Conservation (phyloP, 169 alveolate species). For the Plasmodium knowlesi region DNA sequence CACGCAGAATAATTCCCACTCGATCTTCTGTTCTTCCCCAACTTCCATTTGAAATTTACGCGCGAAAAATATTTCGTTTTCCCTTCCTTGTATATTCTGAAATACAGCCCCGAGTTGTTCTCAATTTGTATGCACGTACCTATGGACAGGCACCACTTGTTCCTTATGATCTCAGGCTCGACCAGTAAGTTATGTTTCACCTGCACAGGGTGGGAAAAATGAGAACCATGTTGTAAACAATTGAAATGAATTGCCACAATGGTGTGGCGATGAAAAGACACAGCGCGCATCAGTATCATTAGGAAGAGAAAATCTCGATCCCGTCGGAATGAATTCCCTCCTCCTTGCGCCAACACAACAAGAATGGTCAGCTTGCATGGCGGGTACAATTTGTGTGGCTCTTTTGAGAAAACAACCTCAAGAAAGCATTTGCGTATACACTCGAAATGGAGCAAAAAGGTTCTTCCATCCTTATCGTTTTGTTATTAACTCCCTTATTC, state of each 20-base stretch:
- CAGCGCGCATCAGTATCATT: not conserved
- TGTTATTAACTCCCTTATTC: not conserved
- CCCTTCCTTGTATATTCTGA: constrained; percentile 79
- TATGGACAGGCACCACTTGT: constrained; percentile 79
- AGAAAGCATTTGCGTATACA: too few species aligned
- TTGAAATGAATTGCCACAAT: not conserved
- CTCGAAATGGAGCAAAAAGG: too few species aligned
- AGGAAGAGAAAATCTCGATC: not conserved
- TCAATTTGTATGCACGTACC: constrained; percentile 82
- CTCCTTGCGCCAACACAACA: not conserved
- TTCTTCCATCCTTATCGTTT: not conserved
- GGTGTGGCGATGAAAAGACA: not conserved
- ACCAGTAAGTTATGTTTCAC: constrained; percentile 78
- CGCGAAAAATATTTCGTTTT: constrained; percentile 71
- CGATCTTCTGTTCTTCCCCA: constrained; percentile 7
- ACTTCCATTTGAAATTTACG: constrained; percentile 68
- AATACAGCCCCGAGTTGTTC: constrained; percentile 76
- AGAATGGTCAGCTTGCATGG: not conserved
- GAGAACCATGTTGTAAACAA: not conserved
- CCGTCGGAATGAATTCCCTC: not conserved
- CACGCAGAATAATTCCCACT: not conserved
- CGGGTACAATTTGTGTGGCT: not conserved
- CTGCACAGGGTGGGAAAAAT: not conserved
- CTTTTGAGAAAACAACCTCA: not conserved
- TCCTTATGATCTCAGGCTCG: constrained; percentile 78